Evolutionary conservation across 495 filamentous ascomycete genomes (phyloP), one percentile per base, ranked within the genome.

Genomic region (Neurospora africana): DNA sequence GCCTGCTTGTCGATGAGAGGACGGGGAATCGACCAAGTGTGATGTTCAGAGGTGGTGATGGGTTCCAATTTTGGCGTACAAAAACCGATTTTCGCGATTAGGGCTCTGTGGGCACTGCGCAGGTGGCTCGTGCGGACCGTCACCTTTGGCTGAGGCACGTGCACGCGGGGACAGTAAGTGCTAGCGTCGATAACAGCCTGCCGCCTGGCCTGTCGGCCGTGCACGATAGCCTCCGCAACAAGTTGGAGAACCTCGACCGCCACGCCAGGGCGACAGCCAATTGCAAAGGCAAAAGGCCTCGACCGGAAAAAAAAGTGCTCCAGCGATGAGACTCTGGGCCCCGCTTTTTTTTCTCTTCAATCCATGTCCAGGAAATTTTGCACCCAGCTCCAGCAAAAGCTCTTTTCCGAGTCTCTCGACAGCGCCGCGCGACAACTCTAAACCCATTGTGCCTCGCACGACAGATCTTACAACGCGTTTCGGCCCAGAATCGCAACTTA

Each of bases 11-110:
- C 78, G 78, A 76, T 76, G 76, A 73, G 72, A 75, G 75, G 74
- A 72, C 76, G 76, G 53, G 53, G 74, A 75, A 77, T 81, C 79
- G 80, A 80, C 77, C 74, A 74, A 73, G 71, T 75, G 75, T 74
- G 78, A 71, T 68, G 72, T 78, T 79, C 71, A 21, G 74, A 72
- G 75, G 69, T 76, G 77, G 74, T 75, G 75, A 74, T 75, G 73
- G 69, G 76, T 75, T 72, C 70, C 76, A 78, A 78, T 78, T 80
- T 80, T 79, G 78, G 78, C 73, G 75, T 72, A 65, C 78, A 72
- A 74, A 76, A 76, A 73, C 68, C 75, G 72, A 78, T 77, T 78
- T 80, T 80, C 78, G 78, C 76, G 76, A 78, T 80, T 80, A 80
- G 78, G 78, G 78, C 77, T 80, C 78, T 76, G 78, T 80, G 78